These are phyloP conservation scores for Metarhizium rileyi DNA, from an alignment of 2,329 filamentous ascomycete species.

Conservation along the genomic window DNA sequence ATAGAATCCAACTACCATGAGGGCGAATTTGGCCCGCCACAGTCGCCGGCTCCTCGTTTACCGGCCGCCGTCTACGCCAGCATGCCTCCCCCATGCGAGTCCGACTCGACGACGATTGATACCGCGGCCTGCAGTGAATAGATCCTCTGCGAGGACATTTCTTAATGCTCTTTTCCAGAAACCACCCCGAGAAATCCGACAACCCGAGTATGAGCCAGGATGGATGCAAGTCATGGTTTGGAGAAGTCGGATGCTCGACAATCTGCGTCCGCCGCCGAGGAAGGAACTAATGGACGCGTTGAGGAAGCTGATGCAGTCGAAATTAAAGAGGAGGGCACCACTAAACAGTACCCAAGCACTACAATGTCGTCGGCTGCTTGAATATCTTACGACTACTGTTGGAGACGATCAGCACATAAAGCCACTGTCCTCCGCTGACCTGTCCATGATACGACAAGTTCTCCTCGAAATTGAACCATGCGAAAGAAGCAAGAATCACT, in stretches of 20 bases:
- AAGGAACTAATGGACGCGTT: slow-evolving; percentile 58
- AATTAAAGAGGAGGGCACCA: slow-evolving; percentile 35
- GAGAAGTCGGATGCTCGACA: slow-evolving; percentile 50
- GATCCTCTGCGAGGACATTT: slow-evolving; percentile 35
- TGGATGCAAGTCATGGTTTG: slow-evolving; percentile 63
- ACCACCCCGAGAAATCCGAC: slow-evolving; percentile 47
- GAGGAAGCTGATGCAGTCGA: slow-evolving; percentile 50
- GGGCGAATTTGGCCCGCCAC: slow-evolving; percentile 35
- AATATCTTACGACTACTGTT: slow-evolving; percentile 38
- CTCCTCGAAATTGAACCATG: slow-evolving; percentile 30
- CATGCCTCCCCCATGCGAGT: slow-evolving; percentile 23
- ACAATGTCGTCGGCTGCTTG: slow-evolving; percentile 45
- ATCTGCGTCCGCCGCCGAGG: slow-evolving; percentile 52
- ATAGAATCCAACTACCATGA: slow-evolving; percentile 28
- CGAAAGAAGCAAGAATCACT: slow-evolving; percentile 34
- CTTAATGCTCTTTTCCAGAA: slow-evolving; percentile 51
- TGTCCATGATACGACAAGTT: slow-evolving; percentile 35
- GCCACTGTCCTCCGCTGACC: slow-evolving; percentile 28
- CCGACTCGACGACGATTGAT: slow-evolving; percentile 18
- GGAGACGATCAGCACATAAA: slow-evolving; percentile 18
- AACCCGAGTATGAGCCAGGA: slow-evolving; percentile 58
- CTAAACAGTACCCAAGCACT: slow-evolving; percentile 59
- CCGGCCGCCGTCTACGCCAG: slow-evolving; percentile 20
- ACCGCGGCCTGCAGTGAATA: slow-evolving; percentile 13
- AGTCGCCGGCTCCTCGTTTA: slow-evolving; percentile 30